These are phyloP conservation scores for Ascocoryne sarcoides DNA, from an alignment of 2,329 filamentous ascomycete genomes.

Conservation along the genomic window DNA sequence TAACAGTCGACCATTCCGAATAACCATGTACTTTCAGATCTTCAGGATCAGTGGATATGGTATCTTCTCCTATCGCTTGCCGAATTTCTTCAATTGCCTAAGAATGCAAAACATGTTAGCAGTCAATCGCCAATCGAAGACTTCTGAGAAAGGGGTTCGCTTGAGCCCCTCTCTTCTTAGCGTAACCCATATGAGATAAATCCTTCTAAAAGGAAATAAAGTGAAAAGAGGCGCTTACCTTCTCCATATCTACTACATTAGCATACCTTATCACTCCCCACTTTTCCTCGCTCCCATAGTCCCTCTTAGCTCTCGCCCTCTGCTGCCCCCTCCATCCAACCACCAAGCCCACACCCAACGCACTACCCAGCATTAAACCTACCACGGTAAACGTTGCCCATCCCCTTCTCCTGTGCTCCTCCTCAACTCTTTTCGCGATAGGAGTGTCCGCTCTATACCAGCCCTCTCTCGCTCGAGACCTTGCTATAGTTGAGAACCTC, in stretches of 20 bases:
- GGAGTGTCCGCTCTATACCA: constrained; percentile 17
- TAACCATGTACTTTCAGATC: constrained; percentile 55
- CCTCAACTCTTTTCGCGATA: too few relatives aligned
- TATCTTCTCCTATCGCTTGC: constrained; percentile 41
- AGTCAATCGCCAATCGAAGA: too few relatives aligned
- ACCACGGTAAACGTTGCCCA: constrained; percentile 22
- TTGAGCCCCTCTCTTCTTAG: neutral
- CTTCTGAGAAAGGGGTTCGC: too few relatives aligned
- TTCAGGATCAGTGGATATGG: constrained; percentile 54
- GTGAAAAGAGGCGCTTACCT: constrained; percentile 28
- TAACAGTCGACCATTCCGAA: constrained; percentile 57
- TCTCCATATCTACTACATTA: constrained; percentile 40
- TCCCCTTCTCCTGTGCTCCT: constrained; percentile 6
- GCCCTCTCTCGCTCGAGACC: neutral
- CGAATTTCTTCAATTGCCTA: constrained; percentile 50
- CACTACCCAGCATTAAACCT: constrained; percentile 17
- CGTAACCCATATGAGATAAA: neutral
- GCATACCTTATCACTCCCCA: constrained; percentile 35
- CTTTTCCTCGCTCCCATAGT: constrained; percentile 25
- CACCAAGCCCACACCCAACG: constrained; percentile 11
- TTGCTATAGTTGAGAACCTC: too few relatives aligned
- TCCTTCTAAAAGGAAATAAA: neutral
- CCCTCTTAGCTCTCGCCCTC: constrained; percentile 11
- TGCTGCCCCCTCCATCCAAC: constrained; percentile 11
- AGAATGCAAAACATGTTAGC: neutral